phyloP scores from a whole-genome alignment of 306 rosid genomes.

The Begonia masoniana region DNA sequence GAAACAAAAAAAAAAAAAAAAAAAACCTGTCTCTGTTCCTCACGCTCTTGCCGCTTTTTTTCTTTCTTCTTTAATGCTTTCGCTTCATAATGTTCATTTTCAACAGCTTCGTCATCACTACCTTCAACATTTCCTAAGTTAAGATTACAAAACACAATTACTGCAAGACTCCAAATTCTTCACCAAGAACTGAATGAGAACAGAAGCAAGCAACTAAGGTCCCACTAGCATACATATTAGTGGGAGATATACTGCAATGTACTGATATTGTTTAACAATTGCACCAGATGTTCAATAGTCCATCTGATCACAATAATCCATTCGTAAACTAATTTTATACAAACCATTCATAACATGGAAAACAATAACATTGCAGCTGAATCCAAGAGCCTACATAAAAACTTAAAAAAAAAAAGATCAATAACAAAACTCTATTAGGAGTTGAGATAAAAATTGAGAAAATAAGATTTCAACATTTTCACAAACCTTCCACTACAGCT shows the following conservation, averaged over 20 bases:
- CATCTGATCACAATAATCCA: background rate
- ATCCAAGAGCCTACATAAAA: too few relatives aligned
- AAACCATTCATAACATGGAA: too few relatives aligned
- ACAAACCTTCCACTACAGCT: conserved; percentile 47
- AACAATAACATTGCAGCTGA: background rate
- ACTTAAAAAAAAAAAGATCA: background rate
- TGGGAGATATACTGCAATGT: background rate
- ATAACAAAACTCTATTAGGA: background rate
- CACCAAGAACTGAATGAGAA: background rate
- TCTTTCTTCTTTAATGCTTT: conserved; percentile 58
- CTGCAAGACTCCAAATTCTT: background rate
- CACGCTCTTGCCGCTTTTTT: conserved; percentile 81
- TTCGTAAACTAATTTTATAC: too few relatives aligned
- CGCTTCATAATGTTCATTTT: conserved; percentile 39
- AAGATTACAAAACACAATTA: background rate
- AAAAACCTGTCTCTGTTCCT: conserved; percentile 68
- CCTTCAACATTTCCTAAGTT: conserved; percentile 50
- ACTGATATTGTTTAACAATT: background rate
- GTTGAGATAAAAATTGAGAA: background rate
- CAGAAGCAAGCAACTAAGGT: background rate
- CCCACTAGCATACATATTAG: background rate
- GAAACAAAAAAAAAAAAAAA: background rate
- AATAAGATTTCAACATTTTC: too few relatives aligned
- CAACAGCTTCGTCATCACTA: conserved; percentile 63
- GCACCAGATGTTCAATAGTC: background rate